Base-by-base conservation (phyloP, 345 rosid genomes). In the Hypericum androsaemum region DNA sequence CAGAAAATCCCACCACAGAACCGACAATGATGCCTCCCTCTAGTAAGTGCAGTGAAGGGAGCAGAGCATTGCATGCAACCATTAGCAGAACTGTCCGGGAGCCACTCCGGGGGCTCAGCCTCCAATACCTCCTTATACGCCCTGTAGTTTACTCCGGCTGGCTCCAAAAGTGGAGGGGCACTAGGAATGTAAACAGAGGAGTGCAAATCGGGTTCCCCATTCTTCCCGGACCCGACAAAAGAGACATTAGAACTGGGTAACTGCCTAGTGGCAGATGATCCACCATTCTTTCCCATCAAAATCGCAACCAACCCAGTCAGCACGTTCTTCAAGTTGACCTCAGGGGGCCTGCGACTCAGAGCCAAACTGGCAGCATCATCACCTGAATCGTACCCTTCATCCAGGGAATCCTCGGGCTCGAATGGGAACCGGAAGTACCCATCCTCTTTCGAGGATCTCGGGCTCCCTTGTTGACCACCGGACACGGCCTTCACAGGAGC, bases 1-100 rank as follows among this genome's bases (percentile, higher is more conserved):
- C 98, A 92, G 66, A 88, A 92, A 32, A 92, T 57, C 41, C 97
- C 95, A 53, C 98, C 98, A 66, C 98, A 92, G 63, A 85, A 83
- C 53, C 95, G 84, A 56, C 98, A 92, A 64, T 92, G 98, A 73
- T 92, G 98, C 69, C 98, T 83, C 5, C 98, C 98, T 53, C 97
- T 71, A 0, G 94, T 80, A 40, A 92, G 11, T 0, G 87, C 90
- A 5, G 94, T 88, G 68, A 92, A 92, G 13, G 85, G 81, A 44
- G 80, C 60, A 73, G 67, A 68, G 41, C 98, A 92, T 58, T 80
- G 95, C 98, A 83, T 81, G 68, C 97, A 92, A 54, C 50, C 69
- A 32, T 76, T 61, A 2, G 86, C 60, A 22, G 88, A 80, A 64
- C 98, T 92, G 74, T 92, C 98, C 0, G 95, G 87, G 28, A 85